Conservation (phyloP, 1,284 basidiomycete genomes). For the Ceratobasidium sp. region DNA sequence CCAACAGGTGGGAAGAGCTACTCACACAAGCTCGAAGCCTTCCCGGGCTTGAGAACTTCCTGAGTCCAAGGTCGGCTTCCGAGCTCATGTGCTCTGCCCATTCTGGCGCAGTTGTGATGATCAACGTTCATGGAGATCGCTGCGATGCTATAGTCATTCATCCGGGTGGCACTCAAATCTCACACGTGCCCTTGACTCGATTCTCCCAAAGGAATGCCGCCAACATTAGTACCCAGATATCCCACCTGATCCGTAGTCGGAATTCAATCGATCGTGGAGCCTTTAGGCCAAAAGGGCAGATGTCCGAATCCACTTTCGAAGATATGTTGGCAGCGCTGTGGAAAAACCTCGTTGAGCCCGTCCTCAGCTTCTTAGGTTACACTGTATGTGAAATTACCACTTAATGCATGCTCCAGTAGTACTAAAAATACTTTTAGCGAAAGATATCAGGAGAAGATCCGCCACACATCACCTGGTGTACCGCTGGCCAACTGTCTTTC, state of each 20-base stretch:
- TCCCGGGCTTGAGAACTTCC: slow-evolving; percentile 5
- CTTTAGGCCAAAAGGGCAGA: background rate
- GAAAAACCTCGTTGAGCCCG: slow-evolving; percentile 1
- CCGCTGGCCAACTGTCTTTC: slow-evolving; percentile 14
- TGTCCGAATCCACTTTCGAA: background rate
- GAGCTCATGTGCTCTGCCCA: background rate
- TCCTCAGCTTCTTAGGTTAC: background rate
- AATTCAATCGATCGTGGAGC: background rate
- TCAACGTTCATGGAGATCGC: background rate
- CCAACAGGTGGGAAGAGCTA: background rate
- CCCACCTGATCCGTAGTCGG: background rate
- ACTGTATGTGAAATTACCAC: background rate
- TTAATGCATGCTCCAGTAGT: background rate
- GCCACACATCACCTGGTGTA: slow-evolving; percentile 31
- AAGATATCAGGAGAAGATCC: background rate
- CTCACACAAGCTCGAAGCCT: background rate
- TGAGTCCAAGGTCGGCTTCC: background rate
- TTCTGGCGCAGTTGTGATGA: background rate
- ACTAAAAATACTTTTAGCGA: background rate
- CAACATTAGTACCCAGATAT: background rate
- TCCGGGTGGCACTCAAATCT: background rate
- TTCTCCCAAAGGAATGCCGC: background rate
- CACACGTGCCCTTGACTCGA: background rate
- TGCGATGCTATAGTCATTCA: background rate
- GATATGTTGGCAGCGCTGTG: background rate